These are phyloP conservation scores for Sclerotinia trifoliorum DNA, from an alignment of 2,329 filamentous ascomycete genomes.

Conservation along the genomic window DNA sequence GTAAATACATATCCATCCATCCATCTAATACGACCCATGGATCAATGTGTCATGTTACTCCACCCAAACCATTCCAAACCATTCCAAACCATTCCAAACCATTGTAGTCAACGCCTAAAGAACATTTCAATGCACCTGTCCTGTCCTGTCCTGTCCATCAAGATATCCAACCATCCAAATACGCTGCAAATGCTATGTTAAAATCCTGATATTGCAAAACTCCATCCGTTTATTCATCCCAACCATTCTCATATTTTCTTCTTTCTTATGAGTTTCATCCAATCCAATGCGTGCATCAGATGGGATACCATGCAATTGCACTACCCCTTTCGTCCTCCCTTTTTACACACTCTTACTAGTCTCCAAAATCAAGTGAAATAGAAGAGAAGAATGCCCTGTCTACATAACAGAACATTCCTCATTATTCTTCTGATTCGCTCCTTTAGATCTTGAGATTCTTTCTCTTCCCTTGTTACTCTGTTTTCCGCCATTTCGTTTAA, in stretches of 20 bases:
- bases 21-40: neutral
- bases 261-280: neutral
- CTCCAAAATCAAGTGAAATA: neutral
- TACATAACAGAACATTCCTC: conserved; percentile 87
- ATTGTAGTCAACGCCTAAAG: neutral
- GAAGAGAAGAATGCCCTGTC: neutral
- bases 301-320: too few relatives aligned
- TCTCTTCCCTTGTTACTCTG: conserved; percentile 69
- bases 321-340: neutral
- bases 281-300: neutral
- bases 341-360: neutral
- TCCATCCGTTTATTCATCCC: neutral
- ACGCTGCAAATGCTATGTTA: conserved; percentile 9
- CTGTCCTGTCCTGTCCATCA: neutral
- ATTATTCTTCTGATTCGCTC: conserved; percentile 74
- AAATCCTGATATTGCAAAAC: conserved; percentile 4
- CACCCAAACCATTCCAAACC: neutral
- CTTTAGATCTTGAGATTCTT: conserved; percentile 76
- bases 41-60: neutral
- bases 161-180: conserved; percentile 1
- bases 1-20: neutral
- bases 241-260: neutral
- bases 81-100: neutral
- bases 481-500: conserved; percentile 76
- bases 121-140: neutral